Evolutionary conservation across 441 rosid species (phyloP).

Genomic region (Euphorbia corollata): DNA sequence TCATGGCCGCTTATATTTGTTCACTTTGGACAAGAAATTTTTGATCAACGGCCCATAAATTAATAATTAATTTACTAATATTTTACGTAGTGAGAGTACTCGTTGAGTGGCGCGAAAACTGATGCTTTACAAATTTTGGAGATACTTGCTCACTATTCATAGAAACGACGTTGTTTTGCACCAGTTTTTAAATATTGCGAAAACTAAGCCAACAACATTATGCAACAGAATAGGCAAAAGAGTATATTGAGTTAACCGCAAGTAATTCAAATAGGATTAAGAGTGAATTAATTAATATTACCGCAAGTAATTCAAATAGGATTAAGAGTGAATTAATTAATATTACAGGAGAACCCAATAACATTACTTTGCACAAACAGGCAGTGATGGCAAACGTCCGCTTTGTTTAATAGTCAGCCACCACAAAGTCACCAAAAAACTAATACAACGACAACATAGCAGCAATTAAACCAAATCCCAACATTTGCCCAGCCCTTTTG

Average conservation of each 20-base stretch:
- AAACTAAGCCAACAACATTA: too few species aligned
- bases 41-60: not conserved
- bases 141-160: too few species aligned
- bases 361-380: slow-evolving; percentile 36
- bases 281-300: not conserved
- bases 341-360: slow-evolving; percentile 19
- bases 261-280: not conserved
- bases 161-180: too few species aligned
- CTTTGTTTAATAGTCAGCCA: slow-evolving; percentile 27
- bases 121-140: not conserved
- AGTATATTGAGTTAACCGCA: not conserved
- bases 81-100: slow-evolving; percentile 8
- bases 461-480: slow-evolving; percentile 11
- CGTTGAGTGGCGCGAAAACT: not conserved
- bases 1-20: too few species aligned
- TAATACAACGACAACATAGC: slow-evolving; percentile 23
- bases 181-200: not conserved
- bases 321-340: not conserved
- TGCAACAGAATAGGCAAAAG: too few species aligned
- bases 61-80: not conserved
- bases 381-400: slow-evolving; percentile 30
- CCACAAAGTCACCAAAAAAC: slow-evolving; percentile 30
- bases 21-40: too few species aligned
- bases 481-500: slow-evolving; percentile 24
- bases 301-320: not conserved